phyloP scores from a whole-genome alignment of 495 filamentous ascomycete genomes.

The Trichoderma reesei region DNA sequence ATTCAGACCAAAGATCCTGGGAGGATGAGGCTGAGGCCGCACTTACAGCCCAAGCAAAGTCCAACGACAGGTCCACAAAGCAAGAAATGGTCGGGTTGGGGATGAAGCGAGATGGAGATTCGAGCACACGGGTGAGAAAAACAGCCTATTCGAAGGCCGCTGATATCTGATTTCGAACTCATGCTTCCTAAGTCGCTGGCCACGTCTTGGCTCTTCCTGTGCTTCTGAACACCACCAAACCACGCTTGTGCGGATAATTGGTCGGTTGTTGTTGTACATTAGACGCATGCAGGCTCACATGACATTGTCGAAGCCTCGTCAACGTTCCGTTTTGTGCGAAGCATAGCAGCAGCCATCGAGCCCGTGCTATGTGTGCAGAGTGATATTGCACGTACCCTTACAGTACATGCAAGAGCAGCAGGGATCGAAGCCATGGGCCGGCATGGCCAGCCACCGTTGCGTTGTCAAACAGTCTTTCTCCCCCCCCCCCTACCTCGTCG shows the following conservation, averaged over 20 bases:
- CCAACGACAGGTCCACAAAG: not conserved
- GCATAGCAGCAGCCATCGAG: not conserved
- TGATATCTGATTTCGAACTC: not conserved
- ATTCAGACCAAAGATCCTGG: not conserved
- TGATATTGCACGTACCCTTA: not conserved
- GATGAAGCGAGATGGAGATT: not conserved
- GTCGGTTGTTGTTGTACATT: not conserved
- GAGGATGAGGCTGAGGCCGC: not conserved
- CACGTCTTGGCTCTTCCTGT: not conserved
- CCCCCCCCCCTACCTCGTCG: not conserved
- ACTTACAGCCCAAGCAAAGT: not conserved
- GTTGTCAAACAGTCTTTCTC: not conserved
- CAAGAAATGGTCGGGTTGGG: not conserved
- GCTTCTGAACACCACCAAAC: not conserved
- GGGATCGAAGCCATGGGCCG: not conserved
- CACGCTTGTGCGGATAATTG: not conserved
- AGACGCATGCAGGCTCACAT: slow-evolving; percentile 1
- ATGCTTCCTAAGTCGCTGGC: not conserved
- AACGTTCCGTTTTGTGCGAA: not conserved
- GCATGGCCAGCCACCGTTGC: slow-evolving; percentile 8
- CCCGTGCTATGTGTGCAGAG: not conserved
- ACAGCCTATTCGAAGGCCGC: not conserved
- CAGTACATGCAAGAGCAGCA: not conserved
- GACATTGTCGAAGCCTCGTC: not conserved
- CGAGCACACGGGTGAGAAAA: no score